Evolutionary conservation across 1,139 yeast species (phyloP).

Genomic region (Wickerhamomyces sp.): DNA sequence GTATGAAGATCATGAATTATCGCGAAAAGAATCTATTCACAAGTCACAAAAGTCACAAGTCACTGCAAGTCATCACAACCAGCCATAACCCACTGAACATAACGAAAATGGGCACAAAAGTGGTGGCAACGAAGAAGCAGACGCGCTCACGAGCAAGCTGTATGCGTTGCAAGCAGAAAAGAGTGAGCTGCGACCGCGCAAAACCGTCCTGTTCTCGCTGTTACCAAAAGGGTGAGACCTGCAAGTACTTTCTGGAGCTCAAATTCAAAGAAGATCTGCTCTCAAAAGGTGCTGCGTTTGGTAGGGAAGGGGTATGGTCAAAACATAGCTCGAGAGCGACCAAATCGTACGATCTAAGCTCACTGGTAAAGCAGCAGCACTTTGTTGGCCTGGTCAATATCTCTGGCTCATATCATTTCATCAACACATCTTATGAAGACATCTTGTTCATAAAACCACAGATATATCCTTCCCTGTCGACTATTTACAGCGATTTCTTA

Average conservation of each 20-base stretch:
- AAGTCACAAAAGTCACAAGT: no score
- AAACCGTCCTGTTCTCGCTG: slow-evolving; percentile 10
- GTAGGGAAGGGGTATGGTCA: slow-evolving; percentile 12
- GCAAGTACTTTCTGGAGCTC: slow-evolving; percentile 4
- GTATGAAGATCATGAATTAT: no score
- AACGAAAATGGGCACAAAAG: not conserved
- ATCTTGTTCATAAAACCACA: not conserved
- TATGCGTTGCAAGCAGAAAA: slow-evolving; percentile 5
- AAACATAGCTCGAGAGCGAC: not conserved
- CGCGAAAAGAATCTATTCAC: no score
- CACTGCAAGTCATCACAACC: no score
- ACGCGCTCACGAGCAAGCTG: slow-evolving; percentile 9
- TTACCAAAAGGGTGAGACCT: not conserved
- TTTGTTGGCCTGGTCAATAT: not conserved
- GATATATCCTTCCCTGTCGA: not conserved
- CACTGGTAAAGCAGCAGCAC: not conserved
- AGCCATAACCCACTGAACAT: not conserved
- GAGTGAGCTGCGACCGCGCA: slow-evolving; percentile 6
- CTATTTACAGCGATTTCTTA: not conserved
- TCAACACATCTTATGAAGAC: slow-evolving; percentile 3
- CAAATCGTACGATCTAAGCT: slow-evolving; percentile 3
- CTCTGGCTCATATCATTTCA: slow-evolving; percentile 3
- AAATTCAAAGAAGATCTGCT: slow-evolving; percentile 10
- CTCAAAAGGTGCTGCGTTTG: slow-evolving; percentile 7
- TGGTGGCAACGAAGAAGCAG: not conserved